Base-by-base conservation (phyloP, 345 rosid species). In the Linum trigynum region DNA sequence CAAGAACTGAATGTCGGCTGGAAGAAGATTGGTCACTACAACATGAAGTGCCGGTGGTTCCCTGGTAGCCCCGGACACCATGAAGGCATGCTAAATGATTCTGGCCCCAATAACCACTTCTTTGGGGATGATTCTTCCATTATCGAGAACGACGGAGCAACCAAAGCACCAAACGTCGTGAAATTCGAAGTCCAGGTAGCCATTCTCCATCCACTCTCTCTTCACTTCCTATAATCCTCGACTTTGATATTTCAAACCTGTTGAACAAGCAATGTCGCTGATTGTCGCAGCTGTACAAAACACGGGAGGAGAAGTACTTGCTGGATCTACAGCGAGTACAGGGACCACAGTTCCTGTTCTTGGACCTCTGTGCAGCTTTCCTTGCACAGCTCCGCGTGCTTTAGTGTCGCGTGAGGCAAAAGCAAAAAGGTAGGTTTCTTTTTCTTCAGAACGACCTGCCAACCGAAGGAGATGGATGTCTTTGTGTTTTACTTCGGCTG, bases 1-100 rank as follows among this genome's bases (percentile, higher is more conserved):
- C 88, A 79, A 78, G 91, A 87, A 67, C 77, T 94, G 78, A 87
- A 83, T 69, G 99, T 88, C 39, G 74, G 85, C 67, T 94, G 99
- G 99, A 90, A 94, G 80, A 94, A 87, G 83, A 90, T 90, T 39
- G 95, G 97, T 59, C 96, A 88, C 61, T 90, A 94, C 81, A 88
- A 90, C 82, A 81, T 94, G 91, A 90, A 88, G 78, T 94, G 96
- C 84, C 79, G 90, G 77, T 90, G 97, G 97, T 74, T 88, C 76
- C 85, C 78, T 64, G 81, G 80, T 61, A 72, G 64, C 69, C 66
- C 84, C 48, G 85, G 80, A 72, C 85, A 78, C 71, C 81, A 67
- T 50, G 85, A 80, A 67, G 88, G 86, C 71, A 90, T 88, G 85
- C 71, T 85, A 55, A 81, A 82, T 60, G 84, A 85, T 75, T 72